Evolutionary conservation across 345 rosid genomes (phyloP), one percentile per base, ranked within the genome.

Genomic region (Raphanus sativus): DNA sequence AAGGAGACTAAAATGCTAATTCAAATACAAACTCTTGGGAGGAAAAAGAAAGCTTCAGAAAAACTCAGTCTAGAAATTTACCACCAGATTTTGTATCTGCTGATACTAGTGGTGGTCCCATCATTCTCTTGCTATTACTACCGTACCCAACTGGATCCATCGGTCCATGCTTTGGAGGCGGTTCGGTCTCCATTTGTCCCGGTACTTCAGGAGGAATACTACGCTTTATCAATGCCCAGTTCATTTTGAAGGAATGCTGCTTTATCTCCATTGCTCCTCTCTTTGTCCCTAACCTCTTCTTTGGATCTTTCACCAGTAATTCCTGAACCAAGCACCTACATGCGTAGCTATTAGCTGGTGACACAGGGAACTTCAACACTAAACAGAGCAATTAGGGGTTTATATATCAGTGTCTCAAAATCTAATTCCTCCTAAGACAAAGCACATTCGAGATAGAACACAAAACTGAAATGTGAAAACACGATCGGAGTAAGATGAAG

Each of bases 231-330:
- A 94, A 87, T 55, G 98, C 98, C 98, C 98, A 94, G 65, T 92
- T 94, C 72, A 94, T 96, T 1, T 95, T 95, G 86, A 92, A 92
- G 0, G 98, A 89, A 61, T 94, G 98, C 73, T 92, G 98, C 69
- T 92, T 94, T 80, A 94, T 89, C 92, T 94, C 98, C 2, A 96
- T 92, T 9, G 98, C 98, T 32, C 98, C 98, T 77, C 98, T 85
- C 77, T 94, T 94, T 74, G 89, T 93, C 59, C 98, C 98, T 9
- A 94, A 82, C 81, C 97, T 86, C 50, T 92, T 89, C 76, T 89
- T 92, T 16, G 98, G 98, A 75, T 94, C 97, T 84, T 94, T 94
- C 65, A 86, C 98, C 61, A 90, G 87, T 83, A 94, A 83, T 21
- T 92, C 91, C 4, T 87, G 85, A 55, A 92, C 86, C 86, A 94